Conservation (phyloP, 768 basidiomycete species). For the Hydnum rufescens region DNA sequence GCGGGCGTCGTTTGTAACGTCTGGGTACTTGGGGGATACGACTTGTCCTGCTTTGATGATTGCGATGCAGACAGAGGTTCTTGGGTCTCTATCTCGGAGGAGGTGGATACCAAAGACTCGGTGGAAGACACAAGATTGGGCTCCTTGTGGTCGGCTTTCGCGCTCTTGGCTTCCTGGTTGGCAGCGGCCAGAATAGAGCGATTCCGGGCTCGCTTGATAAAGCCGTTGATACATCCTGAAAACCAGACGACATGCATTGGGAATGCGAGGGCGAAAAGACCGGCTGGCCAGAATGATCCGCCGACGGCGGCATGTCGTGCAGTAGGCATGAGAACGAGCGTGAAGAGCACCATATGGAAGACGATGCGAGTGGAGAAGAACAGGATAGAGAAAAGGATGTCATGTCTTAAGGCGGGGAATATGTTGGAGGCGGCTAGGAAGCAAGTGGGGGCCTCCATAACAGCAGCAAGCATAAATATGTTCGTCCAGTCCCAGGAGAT, state of each 20-base stretch:
- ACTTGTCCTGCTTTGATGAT: neutral
- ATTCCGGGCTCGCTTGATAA: slow-evolving; percentile 22
- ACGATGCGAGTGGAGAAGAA: slow-evolving; percentile 35
- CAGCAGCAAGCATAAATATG: slow-evolving; percentile 25
- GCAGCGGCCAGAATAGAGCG: too few species aligned
- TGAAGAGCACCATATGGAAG: slow-evolving; percentile 25
- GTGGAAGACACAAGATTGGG: too few species aligned
- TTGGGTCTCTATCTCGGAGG: too few species aligned
- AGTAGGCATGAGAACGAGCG: slow-evolving; percentile 15
- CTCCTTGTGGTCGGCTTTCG: too few species aligned
- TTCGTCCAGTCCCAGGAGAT: slow-evolving; percentile 21
- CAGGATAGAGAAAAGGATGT: slow-evolving; percentile 27
- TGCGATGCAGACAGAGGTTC: neutral
- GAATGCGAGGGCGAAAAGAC: slow-evolving; percentile 24
- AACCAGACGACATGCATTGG: slow-evolving; percentile 38
- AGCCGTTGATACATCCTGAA: slow-evolving; percentile 28
- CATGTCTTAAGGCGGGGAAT: slow-evolving; percentile 26
- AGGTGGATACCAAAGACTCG: slow-evolving; percentile 34
- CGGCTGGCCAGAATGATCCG: slow-evolving; percentile 23
- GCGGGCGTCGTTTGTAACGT: neutral
- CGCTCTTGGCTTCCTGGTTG: too few species aligned
- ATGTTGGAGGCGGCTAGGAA: slow-evolving; percentile 29
- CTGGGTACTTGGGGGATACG: neutral
- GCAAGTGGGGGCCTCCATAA: slow-evolving; percentile 42
- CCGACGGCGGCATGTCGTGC: slow-evolving; percentile 17